Evolutionary conservation across 2,329 filamentous ascomycete genomes (phyloP), one percentile per base, ranked within the genome.

Genomic region (Aureobasidium musti): DNA sequence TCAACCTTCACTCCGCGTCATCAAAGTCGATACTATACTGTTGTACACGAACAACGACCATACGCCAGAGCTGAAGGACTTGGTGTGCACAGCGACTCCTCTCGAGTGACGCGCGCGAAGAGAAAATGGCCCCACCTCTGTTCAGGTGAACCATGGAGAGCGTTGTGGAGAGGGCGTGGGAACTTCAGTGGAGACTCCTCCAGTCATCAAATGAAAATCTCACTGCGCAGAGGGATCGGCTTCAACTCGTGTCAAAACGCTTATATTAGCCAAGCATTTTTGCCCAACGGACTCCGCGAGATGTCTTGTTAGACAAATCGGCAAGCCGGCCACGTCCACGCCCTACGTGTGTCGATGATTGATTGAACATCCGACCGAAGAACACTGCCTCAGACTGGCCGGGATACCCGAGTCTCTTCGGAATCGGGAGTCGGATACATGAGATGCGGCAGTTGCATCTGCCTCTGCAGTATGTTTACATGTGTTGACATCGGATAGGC

Each of bases 111-210:
- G 13, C 43, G 37, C 37, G 30, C 13, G 2, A 17, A 39, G 35
- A 37, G 50, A 23, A 23, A 23, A 21, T 5, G n/a, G 57, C 57
- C 57, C 41, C 28, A 45, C 41, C 14, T 33, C 33, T n/a, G 33
- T 17, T n/a, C 21, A 28, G 8, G 13, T 39, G 19, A 28, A 63
- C 39, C 45, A 63, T 39, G 43, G 45, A 50, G 33, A 37, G 43
- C 41, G 45, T 26, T 50, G 45, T 63, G 59, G 59, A 63, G 59
- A 63, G 26, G n/a, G 28, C 30, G 21, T 39, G 17, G 21, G 17
- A 28, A 26, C 26, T 50, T 50, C 59, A 39, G 59, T 63, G 59
- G 59, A 63, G 33, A 63, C 43, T 63, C 59, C 43, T 63, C 59
- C 59, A 50, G 11, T 63, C 13, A 6, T n/a, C 23, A 30, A 49